Base-by-base conservation (phyloP, 768 basidiomycete species). In the Multifurca ochricompacta region DNA sequence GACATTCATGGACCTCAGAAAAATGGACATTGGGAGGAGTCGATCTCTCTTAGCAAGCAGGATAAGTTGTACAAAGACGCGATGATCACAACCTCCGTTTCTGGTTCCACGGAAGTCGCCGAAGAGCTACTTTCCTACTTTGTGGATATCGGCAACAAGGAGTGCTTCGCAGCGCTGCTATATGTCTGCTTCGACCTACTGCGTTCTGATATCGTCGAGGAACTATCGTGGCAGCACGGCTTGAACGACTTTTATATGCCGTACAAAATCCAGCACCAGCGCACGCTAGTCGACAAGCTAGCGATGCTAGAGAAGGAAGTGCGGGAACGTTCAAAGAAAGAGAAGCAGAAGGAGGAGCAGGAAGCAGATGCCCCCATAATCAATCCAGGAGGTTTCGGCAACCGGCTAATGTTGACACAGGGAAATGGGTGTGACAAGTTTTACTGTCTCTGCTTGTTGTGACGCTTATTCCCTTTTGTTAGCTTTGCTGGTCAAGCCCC, bases 211-310 rank as follows among this genome's bases (percentile, higher is more conserved):
- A 70, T 94, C 52, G 91, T 96, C 25, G 88, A 93, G 70, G 95
- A 96, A 68, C 73, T 96, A 32, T 92, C 92, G 58, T 98, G 96
- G 96, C 87, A 91, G 66, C 85, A 96, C 62, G 95, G 86, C 19
- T 77, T 99, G 42, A 91, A 91, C 65, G 96, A 99, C 70, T 98
- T 95, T 73, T 90, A 89, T 67, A 96, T 95, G 90, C 96, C 96
- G 1, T 98, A 90, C 69, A 84, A 82, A 67, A 85, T 96, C 44
- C 95, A 98, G 69, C 79, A 82, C 30, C 85, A 90, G 64, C 81
- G 93, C 52, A 79, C 85, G 34, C 73, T 85, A 66, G 78, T 87
- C 16, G 87, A 87, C 53, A 88, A 82, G 77, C 62, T 95, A 66
- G 77, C 81, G 4, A 73, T 78, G 32, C 74, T 98, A 37, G 92